Evolutionary conservation across 306 rosid species (phyloP).

Genomic region (Rosa multiflora): DNA sequence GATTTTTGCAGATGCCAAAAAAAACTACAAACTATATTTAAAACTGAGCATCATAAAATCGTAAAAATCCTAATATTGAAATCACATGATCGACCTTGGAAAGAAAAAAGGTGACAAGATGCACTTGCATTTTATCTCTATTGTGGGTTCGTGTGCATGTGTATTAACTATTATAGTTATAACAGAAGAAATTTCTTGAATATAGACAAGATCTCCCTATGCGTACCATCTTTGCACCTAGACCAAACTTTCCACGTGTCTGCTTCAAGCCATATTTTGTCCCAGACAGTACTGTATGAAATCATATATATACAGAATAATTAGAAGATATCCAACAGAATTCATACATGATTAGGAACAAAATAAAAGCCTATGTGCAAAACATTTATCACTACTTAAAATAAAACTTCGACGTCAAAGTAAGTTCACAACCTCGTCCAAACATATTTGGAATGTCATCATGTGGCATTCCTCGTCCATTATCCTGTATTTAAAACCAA

Average conservation of each 20-base stretch:
- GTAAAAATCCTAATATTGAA: not conserved
- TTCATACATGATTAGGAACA: slow-evolving; percentile 5
- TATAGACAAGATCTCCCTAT: slow-evolving; percentile 15
- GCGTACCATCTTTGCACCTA: slow-evolving; percentile 96
- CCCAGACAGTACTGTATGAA: slow-evolving; percentile 82
- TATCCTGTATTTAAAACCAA: slow-evolving; percentile 60
- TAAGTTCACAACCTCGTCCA: slow-evolving; percentile 78
- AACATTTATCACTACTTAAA: not conserved
- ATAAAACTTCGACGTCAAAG: slow-evolving; percentile 22
- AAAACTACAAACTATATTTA: not conserved
- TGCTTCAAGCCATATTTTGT: slow-evolving; percentile 97
- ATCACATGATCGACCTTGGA: not conserved
- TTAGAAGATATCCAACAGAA: slow-evolving; percentile 11
- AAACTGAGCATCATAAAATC: not conserved
- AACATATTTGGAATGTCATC: slow-evolving; percentile 99
- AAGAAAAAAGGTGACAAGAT: not conserved
- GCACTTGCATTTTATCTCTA: not conserved
- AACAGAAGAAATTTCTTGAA: slow-evolving; percentile 21
- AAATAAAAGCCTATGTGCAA: slow-evolving; percentile 1
- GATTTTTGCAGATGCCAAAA: not conserved
- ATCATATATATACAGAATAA: slow-evolving; percentile 27
- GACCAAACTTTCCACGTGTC: slow-evolving; percentile 96
- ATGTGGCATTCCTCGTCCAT: slow-evolving; percentile 97
- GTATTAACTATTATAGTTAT: not conserved
- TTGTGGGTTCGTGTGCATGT: not conserved